Percentiles rank a stretch among this genome's conserved stretches.
Conservation (phyloP, 2,329 filamentous ascomycete species). For the Fusarium succisae region DNA sequence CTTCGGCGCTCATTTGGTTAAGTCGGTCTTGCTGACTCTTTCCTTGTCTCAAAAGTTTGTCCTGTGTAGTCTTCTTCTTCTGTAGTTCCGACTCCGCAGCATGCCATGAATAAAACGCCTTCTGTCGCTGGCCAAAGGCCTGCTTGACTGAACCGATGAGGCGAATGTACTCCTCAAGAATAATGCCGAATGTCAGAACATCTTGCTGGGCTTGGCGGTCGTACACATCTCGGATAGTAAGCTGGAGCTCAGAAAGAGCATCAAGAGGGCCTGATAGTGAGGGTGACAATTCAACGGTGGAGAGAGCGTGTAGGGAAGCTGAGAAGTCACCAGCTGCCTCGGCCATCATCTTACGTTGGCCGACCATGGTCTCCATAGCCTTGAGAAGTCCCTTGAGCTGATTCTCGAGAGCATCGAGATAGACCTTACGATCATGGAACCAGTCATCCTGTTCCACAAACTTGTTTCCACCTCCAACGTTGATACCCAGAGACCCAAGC, state of each 20-base stretch:
- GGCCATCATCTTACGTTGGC: constrained; percentile 90
- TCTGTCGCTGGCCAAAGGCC: constrained; percentile 91
- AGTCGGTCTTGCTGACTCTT: constrained; percentile 95
- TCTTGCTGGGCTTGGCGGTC: constrained; percentile 98
- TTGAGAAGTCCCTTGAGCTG: constrained; percentile 92
- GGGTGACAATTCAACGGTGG: constrained; percentile 90
- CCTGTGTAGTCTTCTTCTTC: constrained; percentile 88
- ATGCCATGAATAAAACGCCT: constrained; percentile 96
- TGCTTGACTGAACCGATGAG: constrained; percentile 95
- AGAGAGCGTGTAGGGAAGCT: constrained; percentile 88
- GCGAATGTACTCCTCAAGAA: constrained; percentile 97
- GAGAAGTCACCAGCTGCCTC: constrained; percentile 96
- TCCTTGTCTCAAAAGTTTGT: constrained; percentile 94
- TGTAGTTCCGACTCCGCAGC: constrained; percentile 86
- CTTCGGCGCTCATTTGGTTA: constrained; percentile 90
- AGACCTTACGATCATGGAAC: constrained; percentile 97
- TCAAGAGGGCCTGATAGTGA: constrained; percentile 89
- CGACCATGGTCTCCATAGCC: constrained; percentile 91
- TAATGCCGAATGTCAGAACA: constrained; percentile 93
- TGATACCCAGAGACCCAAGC: constrained; percentile 84
- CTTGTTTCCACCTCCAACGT: constrained; percentile 80
- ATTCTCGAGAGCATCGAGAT: constrained; percentile 91
- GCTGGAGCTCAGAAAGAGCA: constrained; percentile 89
- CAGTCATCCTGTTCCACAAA: constrained; percentile 99
- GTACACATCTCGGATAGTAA: constrained; percentile 94